These are phyloP conservation scores for Amyloporia xantha DNA, from an alignment of 768 basidiomycete genomes.

Conservation along the genomic window DNA sequence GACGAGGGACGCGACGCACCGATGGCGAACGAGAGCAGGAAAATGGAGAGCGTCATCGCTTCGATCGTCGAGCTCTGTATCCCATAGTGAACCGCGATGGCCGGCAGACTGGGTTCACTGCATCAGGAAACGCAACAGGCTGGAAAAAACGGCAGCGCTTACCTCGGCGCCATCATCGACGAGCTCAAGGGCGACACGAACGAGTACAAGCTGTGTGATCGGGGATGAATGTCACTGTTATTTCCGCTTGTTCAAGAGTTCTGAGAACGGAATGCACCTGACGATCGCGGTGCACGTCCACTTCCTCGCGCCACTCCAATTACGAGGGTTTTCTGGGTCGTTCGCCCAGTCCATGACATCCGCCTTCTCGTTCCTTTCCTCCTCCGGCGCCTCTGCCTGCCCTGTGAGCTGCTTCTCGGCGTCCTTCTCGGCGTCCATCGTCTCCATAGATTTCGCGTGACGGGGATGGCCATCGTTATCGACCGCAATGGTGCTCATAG, in stretches of 20 bases:
- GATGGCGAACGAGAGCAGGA: constrained; percentile 56
- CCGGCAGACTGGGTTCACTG: constrained; percentile 35
- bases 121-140: background rate
- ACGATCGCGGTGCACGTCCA: constrained; percentile 53
- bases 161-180: constrained; percentile 61
- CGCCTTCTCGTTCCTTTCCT: constrained; percentile 25
- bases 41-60: constrained; percentile 55
- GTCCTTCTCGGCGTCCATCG: too few relatives aligned
- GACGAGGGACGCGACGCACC: constrained; percentile 29
- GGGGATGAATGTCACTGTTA: too few relatives aligned
- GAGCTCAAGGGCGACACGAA: constrained; percentile 43
- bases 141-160: background rate
- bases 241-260: constrained; percentile 18
- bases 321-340: constrained; percentile 56
- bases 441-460: too few relatives aligned
- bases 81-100: constrained; percentile 44
- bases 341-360: constrained; percentile 54
- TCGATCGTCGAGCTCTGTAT: constrained; percentile 46
- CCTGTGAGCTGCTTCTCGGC: too few relatives aligned
- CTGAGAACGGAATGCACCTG: constrained; percentile 24
- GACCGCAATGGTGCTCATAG: too few relatives aligned
- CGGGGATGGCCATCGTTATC: too few relatives aligned
- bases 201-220: constrained; percentile 57
- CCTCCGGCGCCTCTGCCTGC: too few relatives aligned
- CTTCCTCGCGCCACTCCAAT: constrained; percentile 54